Conservation (phyloP, 1,284 basidiomycete genomes). For the Boletus austroedulis region DNA sequence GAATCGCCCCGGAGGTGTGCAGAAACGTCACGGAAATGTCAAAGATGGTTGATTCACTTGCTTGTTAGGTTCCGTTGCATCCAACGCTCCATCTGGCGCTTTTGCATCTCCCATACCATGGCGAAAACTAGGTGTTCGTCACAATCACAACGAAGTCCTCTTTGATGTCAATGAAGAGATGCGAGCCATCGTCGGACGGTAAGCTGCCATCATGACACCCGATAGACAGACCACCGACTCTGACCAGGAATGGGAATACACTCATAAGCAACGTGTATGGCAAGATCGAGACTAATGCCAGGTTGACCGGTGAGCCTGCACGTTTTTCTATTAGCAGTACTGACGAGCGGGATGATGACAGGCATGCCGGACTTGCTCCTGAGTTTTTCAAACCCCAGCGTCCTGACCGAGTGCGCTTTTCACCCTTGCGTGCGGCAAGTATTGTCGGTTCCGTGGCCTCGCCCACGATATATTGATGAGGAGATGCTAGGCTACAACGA, state of each 20-base stretch:
- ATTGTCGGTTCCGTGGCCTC: slow-evolving; percentile 1
- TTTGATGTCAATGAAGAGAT: slow-evolving; percentile 89
- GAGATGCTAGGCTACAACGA: slow-evolving; percentile 58
- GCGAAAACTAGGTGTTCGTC: slow-evolving; percentile 82
- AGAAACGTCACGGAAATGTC: background rate
- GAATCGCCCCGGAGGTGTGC: slow-evolving; percentile 30
- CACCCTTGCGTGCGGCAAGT: slow-evolving; percentile 87
- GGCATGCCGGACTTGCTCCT: slow-evolving; percentile 88
- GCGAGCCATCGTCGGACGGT: slow-evolving; percentile 83
- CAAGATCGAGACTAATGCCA: slow-evolving; percentile 76
- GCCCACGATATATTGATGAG: slow-evolving; percentile 9
- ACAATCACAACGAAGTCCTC: slow-evolving; percentile 91
- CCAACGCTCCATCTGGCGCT: slow-evolving; percentile 52
- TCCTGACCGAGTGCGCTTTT: slow-evolving; percentile 79
- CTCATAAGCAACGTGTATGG: slow-evolving; percentile 77
- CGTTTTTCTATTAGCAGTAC: background rate
- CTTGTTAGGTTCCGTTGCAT: slow-evolving; percentile 38
- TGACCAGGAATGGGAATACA: slow-evolving; percentile 68
- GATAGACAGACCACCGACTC: background rate
- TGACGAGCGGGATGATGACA: slow-evolving; percentile 25
- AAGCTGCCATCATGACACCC: slow-evolving; percentile 25
- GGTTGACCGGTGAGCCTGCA: slow-evolving; percentile 62
- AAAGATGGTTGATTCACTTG: slow-evolving; percentile 28
- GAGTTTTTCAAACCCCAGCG: slow-evolving; percentile 75
- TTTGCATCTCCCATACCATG: slow-evolving; percentile 94